Evolutionary conservation across 2,329 filamentous ascomycete genomes (phyloP).

Genomic region (Septoria petroselini): DNA sequence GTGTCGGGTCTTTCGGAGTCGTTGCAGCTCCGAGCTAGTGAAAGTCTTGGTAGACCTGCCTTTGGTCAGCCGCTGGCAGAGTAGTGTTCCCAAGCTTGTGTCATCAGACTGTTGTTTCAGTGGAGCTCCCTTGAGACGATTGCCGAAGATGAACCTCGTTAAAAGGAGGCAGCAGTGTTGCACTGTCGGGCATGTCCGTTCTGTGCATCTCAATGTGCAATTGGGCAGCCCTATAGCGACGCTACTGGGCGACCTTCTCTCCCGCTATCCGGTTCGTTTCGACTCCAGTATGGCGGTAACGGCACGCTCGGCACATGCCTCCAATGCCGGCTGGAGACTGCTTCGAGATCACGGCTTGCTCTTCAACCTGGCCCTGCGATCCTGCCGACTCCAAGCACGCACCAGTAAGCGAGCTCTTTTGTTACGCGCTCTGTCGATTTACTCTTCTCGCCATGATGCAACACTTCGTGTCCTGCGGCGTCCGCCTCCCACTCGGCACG

Average conservation of each 20-base stretch:
- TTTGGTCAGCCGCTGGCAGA: too few species aligned
- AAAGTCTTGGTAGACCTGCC: too few species aligned
- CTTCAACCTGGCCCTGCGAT: conserved; percentile 50
- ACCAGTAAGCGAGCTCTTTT: conserved; percentile 92
- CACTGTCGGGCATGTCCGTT: background rate
- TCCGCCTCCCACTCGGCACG: conserved; percentile 85
- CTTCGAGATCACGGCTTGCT: background rate
- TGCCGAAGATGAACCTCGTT: too few species aligned
- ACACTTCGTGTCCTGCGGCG: conserved; percentile 56
- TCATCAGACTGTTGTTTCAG: too few species aligned
- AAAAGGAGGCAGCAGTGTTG: background rate
- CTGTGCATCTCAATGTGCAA: background rate
- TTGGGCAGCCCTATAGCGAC: conserved; percentile 2
- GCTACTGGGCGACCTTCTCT: conserved; percentile 8
- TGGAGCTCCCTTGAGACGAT: too few species aligned
- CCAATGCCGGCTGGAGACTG: too few species aligned
- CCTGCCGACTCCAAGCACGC: conserved; percentile 80
- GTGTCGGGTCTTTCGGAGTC: too few species aligned
- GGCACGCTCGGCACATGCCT: conserved; percentile 1
- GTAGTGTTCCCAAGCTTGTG: too few species aligned
- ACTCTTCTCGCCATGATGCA: conserved; percentile 50
- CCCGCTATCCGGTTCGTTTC: conserved; percentile 9
- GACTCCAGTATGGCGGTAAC: conserved; percentile 9
- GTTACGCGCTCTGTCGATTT: conserved; percentile 66
- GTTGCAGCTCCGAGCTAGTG: too few species aligned